These are phyloP conservation scores for Claviceps lovelessii DNA, from an alignment of 2,329 filamentous ascomycete genomes.

Conservation along the genomic window DNA sequence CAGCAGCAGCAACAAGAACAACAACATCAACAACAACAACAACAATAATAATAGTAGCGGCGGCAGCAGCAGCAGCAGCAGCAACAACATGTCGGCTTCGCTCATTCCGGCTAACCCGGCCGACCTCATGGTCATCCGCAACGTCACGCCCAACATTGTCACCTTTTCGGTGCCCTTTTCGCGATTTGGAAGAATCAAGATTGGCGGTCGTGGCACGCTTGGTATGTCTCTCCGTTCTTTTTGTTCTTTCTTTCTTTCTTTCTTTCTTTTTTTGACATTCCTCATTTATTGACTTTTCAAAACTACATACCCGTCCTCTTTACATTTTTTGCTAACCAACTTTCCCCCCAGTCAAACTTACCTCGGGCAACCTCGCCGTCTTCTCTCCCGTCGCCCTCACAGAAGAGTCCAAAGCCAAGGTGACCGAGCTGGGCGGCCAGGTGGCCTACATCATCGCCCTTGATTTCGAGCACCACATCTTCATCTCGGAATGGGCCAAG, in stretches of 20 bases:
- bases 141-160: slow-evolving; percentile 63
- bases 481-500: slow-evolving; percentile 69
- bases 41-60: background rate
- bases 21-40: too few relatives aligned
- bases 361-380: slow-evolving; percentile 64
- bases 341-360: slow-evolving; percentile 50
- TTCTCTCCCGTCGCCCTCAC: slow-evolving; percentile 88
- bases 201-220: slow-evolving; percentile 78
- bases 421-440: slow-evolving; percentile 49
- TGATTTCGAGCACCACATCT: slow-evolving; percentile 92
- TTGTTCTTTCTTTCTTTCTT: too few relatives aligned
- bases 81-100: slow-evolving; percentile 40
- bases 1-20: background rate
- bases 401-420: slow-evolving; percentile 50
- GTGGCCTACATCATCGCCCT: slow-evolving; percentile 76
- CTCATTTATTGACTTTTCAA: background rate
- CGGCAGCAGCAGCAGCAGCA: background rate
- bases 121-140: slow-evolving; percentile 79
- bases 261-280: background rate
- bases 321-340: background rate
- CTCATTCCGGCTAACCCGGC: slow-evolving; percentile 58
- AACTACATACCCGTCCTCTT: background rate
- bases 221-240: slow-evolving; percentile 33
- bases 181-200: slow-evolving; percentile 62
- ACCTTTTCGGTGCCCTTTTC: slow-evolving; percentile 74